phyloP scores from a whole-genome alignment of 768 basidiomycete genomes.

The Podaxis carcinomalis region DNA sequence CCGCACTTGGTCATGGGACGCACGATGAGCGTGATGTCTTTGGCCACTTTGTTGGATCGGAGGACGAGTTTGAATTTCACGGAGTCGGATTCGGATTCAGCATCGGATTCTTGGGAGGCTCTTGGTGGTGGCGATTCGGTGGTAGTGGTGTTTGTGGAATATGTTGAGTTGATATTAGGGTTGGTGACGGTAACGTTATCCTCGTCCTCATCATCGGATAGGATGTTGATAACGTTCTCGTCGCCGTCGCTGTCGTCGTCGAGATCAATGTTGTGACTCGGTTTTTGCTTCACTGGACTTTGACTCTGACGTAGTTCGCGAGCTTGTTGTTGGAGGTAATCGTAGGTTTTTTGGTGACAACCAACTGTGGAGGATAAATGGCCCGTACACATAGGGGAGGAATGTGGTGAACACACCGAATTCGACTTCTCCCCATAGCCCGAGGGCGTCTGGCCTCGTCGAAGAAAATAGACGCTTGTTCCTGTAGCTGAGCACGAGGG shows the following conservation, averaged over 20 bases:
- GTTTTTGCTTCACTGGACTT: constrained; percentile 5
- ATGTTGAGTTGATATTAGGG: background rate
- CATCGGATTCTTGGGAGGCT: constrained; percentile 26
- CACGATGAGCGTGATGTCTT: constrained; percentile 61
- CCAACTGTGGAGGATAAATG: constrained; percentile 48
- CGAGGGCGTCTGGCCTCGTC: constrained; percentile 60
- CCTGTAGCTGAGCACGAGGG: constrained; percentile 58
- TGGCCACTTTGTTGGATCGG: constrained; percentile 49
- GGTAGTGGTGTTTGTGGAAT: background rate
- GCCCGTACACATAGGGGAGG: background rate
- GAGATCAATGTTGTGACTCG: constrained; percentile 12
- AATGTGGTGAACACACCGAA: constrained; percentile 41
- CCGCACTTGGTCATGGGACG: constrained; percentile 74
- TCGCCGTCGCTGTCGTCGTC: constrained; percentile 15
- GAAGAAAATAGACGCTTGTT: constrained; percentile 66
- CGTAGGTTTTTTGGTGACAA: constrained; percentile 57
- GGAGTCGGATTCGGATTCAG: constrained; percentile 40
- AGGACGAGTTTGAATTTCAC: constrained; percentile 64
- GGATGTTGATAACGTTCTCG: constrained; percentile 18
- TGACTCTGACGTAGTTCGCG: constrained; percentile 3
- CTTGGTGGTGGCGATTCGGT: constrained; percentile 13
- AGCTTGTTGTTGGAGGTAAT: constrained; percentile 48
- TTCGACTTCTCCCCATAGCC: constrained; percentile 65
- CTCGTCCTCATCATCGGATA: constrained; percentile 19
- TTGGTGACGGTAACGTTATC: background rate